These are phyloP conservation scores for Casaregolazyma lundiana DNA, from an alignment of 1,139 yeast species.

Conservation along the genomic window DNA sequence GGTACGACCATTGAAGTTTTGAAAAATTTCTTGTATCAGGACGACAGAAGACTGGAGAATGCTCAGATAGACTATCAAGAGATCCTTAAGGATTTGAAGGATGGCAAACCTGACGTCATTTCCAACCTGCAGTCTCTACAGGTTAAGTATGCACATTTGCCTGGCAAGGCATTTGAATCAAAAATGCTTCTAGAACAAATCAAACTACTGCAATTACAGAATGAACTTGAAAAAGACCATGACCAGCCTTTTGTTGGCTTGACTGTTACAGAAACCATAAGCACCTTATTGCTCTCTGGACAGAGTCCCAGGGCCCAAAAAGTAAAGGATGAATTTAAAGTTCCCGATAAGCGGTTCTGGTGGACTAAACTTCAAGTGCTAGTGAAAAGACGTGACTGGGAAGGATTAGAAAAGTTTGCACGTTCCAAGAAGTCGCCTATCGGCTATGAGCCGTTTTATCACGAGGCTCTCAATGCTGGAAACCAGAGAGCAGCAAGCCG, in stretches of 20 bases:
- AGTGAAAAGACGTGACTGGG: conserved; percentile 53
- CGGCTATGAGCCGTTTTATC: conserved; percentile 64
- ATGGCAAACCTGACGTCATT: conserved; percentile 10
- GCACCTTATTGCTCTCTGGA: conserved; percentile 48
- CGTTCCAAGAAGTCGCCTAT: conserved; percentile 59
- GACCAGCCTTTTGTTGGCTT: conserved; percentile 49
- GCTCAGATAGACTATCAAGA: conserved; percentile 39
- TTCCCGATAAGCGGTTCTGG: conserved; percentile 62
- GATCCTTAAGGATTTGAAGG: conserved; percentile 20
- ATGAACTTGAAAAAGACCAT: conserved; percentile 50
- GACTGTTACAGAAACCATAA: conserved; percentile 55
- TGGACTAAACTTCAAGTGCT: conserved; percentile 55
- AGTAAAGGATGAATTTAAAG: conserved; percentile 56
- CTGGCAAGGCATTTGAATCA: conserved; percentile 29
- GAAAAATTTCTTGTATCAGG: conserved; percentile 55
- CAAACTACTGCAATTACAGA: conserved; percentile 49
- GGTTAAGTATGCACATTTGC: conserved; percentile 25
- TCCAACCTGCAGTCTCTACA: conserved; percentile 28
- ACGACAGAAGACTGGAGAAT: conserved; percentile 47
- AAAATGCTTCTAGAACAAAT: conserved; percentile 46
- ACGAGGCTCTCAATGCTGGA: conserved; percentile 46
- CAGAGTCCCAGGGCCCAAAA: conserved; percentile 57
- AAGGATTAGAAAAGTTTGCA: conserved; percentile 50
- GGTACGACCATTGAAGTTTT: conserved; percentile 34
- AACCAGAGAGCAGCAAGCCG: conserved; percentile 43